Evolutionary conservation across 1,284 basidiomycete species (phyloP).

Genomic region (Trichosporon asahii): DNA sequence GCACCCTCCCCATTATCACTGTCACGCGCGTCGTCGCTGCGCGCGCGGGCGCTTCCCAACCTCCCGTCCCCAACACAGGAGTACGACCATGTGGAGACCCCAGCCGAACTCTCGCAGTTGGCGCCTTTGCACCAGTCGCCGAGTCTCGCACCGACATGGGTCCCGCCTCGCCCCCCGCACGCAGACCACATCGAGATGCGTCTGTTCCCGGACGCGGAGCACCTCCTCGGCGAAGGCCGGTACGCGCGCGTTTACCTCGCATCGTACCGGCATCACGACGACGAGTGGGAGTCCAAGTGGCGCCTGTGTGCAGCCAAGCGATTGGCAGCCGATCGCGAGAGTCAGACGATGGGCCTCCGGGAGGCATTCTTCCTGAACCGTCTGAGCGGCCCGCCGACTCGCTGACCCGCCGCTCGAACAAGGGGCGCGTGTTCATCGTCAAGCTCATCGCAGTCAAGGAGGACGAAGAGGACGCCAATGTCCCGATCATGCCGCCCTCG

Average conservation of each 20-base stretch:
- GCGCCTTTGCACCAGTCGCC: constrained; percentile 46
- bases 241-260: constrained; percentile 54
- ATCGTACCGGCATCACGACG: constrained; percentile 34
- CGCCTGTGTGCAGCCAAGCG: constrained; percentile 54
- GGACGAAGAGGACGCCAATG: constrained; percentile 33
- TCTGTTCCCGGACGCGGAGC: constrained; percentile 36
- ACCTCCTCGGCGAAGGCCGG: constrained; percentile 53
- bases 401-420: constrained; percentile 15
- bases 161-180: constrained; percentile 36
- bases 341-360: constrained; percentile 52
- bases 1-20: constrained; percentile 39
- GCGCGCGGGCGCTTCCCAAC: constrained; percentile 22
- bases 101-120: constrained; percentile 17
- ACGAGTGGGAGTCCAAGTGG: constrained; percentile 33
- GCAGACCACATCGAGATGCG: constrained; percentile 41
- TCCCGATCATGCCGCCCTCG: not conserved
- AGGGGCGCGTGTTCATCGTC: constrained; percentile 38
- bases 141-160: constrained; percentile 33
- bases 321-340: constrained; percentile 51
- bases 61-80: constrained; percentile 21
- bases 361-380: constrained; percentile 55
- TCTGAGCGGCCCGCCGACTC: constrained; percentile 28
- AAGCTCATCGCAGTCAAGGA: constrained; percentile 48
- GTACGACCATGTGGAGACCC: not conserved
- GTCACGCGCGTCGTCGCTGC: constrained; percentile 39